These are phyloP conservation scores for Lenwebbia sp. DNA, from an alignment of 345 rosid genomes.

Conservation along the genomic window DNA sequence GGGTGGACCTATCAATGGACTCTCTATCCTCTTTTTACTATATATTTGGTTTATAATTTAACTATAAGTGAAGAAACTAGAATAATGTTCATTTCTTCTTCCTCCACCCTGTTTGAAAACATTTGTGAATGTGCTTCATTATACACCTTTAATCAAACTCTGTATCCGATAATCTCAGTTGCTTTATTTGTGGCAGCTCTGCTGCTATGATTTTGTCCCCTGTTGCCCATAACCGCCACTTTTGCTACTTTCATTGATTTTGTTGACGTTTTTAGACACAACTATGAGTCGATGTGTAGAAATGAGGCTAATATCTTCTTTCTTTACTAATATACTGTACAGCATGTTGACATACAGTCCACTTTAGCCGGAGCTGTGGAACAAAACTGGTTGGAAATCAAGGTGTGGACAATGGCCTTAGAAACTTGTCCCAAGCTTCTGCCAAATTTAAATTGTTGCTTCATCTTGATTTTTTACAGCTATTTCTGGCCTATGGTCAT, in stretches of 20 bases:
- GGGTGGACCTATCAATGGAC: neutral
- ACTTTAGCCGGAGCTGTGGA: slow-evolving; percentile 27
- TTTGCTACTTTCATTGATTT: neutral
- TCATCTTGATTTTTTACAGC: neutral
- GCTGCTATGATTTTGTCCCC: neutral
- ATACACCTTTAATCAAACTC: neutral
- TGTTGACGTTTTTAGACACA: neutral
- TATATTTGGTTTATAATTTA: neutral
- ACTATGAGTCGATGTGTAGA: neutral
- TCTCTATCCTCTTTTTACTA: neutral
- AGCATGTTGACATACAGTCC: slow-evolving; percentile 16
- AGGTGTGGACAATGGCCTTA: slow-evolving; percentile 16
- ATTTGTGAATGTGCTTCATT: neutral
- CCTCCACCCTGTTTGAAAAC: neutral
- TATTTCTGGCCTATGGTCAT: neutral
- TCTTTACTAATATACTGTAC: neutral
- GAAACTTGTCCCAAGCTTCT: neutral
- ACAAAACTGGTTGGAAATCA: slow-evolving; percentile 15
- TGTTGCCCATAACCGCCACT: neutral
- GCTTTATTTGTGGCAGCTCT: neutral
- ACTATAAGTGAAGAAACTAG: neutral
- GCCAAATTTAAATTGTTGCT: neutral
- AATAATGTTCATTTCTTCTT: neutral
- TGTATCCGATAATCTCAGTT: neutral
- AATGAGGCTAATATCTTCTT: neutral